phyloP scores from a whole-genome alignment of 257 asterid genomes.

The Penstemon eatonii region DNA sequence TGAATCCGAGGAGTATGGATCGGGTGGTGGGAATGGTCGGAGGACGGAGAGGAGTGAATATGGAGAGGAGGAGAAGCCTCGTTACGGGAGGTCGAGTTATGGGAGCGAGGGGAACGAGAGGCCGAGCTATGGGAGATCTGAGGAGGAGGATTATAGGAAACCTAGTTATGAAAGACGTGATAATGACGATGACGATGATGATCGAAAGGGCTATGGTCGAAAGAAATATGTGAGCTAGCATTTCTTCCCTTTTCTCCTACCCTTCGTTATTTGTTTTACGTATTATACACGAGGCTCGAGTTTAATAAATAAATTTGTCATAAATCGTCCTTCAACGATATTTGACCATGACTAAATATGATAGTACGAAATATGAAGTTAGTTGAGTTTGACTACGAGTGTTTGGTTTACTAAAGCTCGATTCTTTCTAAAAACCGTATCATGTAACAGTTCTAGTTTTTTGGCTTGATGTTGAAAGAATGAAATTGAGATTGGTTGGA shows the following conservation, averaged over 20 bases:
- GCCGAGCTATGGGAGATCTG: constrained; percentile 24
- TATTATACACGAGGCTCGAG: no score
- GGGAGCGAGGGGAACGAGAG: constrained; percentile 26
- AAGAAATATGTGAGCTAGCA: constrained; percentile 29
- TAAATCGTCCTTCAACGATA: neutral
- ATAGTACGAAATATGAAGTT: neutral
- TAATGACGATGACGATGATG: constrained; percentile 20
- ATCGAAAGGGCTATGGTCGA: constrained; percentile 43
- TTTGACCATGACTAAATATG: neutral
- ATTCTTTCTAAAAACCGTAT: neutral
- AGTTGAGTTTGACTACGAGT: no score
- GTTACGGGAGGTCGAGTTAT: neutral
- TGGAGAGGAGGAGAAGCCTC: neutral
- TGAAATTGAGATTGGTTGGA: neutral
- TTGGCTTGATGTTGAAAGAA: neutral
- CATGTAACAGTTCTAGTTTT: neutral
- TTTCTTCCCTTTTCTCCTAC: neutral
- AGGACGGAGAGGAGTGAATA: neutral
- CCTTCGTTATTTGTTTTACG: neutral
- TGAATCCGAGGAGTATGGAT: constrained; percentile 25
- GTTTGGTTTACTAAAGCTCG: neutral
- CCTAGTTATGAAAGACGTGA: constrained; percentile 32
- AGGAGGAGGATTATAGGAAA: constrained; percentile 35
- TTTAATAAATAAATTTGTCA: neutral
- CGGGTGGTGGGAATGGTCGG: neutral